phyloP scores from a whole-genome alignment of 2,329 filamentous ascomycete genomes.

The Annulohypoxylon truncatum region DNA sequence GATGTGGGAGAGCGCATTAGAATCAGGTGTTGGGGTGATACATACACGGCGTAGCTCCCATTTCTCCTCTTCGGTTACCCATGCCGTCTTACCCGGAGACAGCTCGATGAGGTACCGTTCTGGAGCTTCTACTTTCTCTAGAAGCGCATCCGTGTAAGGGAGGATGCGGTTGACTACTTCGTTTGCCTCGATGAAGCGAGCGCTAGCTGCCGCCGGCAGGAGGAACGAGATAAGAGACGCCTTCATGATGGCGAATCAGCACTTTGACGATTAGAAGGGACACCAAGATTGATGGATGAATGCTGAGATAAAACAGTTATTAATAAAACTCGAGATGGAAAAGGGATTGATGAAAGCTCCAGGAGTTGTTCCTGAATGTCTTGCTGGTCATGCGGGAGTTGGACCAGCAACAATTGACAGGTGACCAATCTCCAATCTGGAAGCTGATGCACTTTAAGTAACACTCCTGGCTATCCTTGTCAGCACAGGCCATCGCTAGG shows the following conservation, averaged over 20 bases:
- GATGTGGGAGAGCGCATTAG: background rate
- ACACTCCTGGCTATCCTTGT: constrained; percentile 19
- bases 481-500: constrained; percentile 12
- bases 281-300: constrained; percentile 7
- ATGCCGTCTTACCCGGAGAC: constrained; percentile 82
- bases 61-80: constrained; percentile 95
- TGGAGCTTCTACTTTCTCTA: constrained; percentile 45
- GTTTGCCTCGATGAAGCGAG: constrained; percentile 66
- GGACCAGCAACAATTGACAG: constrained; percentile 26
- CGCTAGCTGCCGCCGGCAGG: constrained; percentile 63
- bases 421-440: constrained; percentile 27
- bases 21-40: constrained; percentile 12
- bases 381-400: constrained; percentile 18
- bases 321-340: background rate
- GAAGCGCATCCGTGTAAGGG: constrained; percentile 56
- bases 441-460: constrained; percentile 19
- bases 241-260: constrained; percentile 48
- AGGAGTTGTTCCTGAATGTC: constrained; percentile 7
- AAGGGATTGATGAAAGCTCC: background rate
- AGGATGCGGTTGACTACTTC: constrained; percentile 63
- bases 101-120: constrained; percentile 84
- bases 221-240: constrained; percentile 66
- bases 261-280: background rate
- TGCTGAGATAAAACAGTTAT: constrained; percentile 2
- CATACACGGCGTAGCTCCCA: constrained; percentile 85